Evolutionary conservation across 2,329 filamentous ascomycete species (phyloP), one percentile per base, ranked within the genome.

Genomic region (Pseudocercospora cruenta): DNA sequence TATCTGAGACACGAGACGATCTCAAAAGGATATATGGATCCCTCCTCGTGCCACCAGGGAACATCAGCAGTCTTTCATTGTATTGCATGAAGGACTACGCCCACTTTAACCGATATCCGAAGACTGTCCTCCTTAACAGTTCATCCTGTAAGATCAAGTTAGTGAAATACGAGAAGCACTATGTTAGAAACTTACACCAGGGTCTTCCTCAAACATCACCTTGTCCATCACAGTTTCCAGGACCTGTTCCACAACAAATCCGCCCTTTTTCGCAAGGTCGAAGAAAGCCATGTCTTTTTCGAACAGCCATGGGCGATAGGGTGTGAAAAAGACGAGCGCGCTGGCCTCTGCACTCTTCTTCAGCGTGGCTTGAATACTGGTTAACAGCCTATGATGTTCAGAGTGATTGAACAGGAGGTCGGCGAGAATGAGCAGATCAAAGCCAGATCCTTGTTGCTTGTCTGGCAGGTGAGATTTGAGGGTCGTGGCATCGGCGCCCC

Each of bases 391-490:
- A 1, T 80, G 82, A 75, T 97, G 94, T 81, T 97, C 93, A 4
- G 89, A 91, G 77, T 97, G 93, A 67, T 95, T 92, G 81, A 97
- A 98, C 3, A 97, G 85, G 58, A 97, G 84, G 78, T 97, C 94
- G 3, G 94, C 93, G 51, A 97, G 85, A 64, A 98, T 90, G 26
- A 97, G 78, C 4, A 96, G 83, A 77, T 97, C 93, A 75, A 96
- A 97, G 0, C 82, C 82, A 8, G 70, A 64, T 19, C 68, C 71
- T 49, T 77, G 74, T 14, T 72, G 72, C 5, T 63, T 63, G 1
- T 77, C 65, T n/a, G 82, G 80, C 1, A 94, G 79, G 68, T 88
- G 83, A 5, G 81, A 81, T 12, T 90, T 81, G 24, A 97, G 76
- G 3, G 83, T 81, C 28, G 80, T 78, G 0, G 87, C 80, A 68